Evolutionary conservation across 208 protist genomes (phyloP).

Genomic region (Porcisia hertigi): DNA sequence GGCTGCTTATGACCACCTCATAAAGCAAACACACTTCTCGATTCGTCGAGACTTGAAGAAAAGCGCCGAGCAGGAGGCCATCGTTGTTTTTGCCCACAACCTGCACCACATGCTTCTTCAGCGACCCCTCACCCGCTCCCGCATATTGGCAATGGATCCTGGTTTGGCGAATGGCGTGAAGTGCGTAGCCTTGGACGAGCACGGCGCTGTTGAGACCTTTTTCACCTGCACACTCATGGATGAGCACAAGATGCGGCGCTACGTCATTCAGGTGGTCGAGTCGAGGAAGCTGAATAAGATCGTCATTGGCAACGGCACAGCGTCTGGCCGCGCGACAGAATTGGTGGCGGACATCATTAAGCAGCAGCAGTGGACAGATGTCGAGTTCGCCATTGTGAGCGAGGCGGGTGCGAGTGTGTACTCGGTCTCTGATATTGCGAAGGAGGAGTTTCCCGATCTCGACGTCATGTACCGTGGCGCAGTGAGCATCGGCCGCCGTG

Average conservation of each 20-base stretch:
- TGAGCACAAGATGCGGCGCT: constrained; percentile 58
- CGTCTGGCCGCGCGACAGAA: constrained; percentile 53
- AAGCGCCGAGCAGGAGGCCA: constrained; percentile 72
- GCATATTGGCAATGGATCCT: constrained; percentile 86
- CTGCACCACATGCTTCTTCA: constrained; percentile 82
- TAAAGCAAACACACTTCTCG: constrained; percentile 45
- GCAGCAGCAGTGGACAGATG: constrained; percentile 35
- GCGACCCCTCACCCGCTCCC: constrained; percentile 59
- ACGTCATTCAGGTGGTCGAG: constrained; percentile 58
- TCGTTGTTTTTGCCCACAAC: constrained; percentile 81
- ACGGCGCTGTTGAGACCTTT: constrained; percentile 59
- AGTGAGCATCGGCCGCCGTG: constrained; percentile 86
- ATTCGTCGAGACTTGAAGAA: constrained; percentile 71
- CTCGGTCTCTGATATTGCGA: constrained; percentile 76
- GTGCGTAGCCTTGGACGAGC: constrained; percentile 78
- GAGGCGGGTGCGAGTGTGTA: constrained; percentile 88
- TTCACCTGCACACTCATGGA: constrained; percentile 79
- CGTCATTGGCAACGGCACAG: constrained; percentile 88
- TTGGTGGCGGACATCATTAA: constrained; percentile 64
- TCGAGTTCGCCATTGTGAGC: constrained; percentile 83
- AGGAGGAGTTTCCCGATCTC: constrained; percentile 73
- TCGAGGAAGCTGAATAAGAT: constrained; percentile 65
- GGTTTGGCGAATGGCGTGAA: constrained; percentile 82
- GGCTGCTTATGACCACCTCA: constrained; percentile 42
- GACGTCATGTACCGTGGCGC: constrained; percentile 82